Evolutionary conservation across 208 protist species (phyloP).

Genomic region (Trypanosoma congolense): DNA sequence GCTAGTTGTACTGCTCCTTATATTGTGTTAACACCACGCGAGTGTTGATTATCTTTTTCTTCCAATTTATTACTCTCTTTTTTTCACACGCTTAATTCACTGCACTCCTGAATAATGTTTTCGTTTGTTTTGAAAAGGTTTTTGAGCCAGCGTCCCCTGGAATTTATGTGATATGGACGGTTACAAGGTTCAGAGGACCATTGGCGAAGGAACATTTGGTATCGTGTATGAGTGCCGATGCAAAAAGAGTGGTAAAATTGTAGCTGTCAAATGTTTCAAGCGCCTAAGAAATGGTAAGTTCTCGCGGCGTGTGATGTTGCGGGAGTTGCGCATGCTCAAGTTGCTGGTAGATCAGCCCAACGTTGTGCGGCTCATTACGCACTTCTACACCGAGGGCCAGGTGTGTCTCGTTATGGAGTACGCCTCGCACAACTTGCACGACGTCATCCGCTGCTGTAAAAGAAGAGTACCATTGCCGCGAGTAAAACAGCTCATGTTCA

Average conservation of each 20-base stretch:
- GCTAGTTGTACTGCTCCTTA: constrained; percentile 5
- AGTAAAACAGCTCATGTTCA: constrained; percentile 78
- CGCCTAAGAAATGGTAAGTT: constrained; percentile 82
- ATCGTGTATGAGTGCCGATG: constrained; percentile 90
- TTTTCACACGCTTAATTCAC: too few species aligned
- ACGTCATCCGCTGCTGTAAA: constrained; percentile 67
- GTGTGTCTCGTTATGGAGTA: constrained; percentile 96
- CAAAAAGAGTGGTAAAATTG: constrained; percentile 65
- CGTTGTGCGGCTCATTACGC: constrained; percentile 88
- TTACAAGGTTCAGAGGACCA: constrained; percentile 63
- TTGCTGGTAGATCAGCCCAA: constrained; percentile 84
- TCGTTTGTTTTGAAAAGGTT: neutral
- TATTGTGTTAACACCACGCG: constrained; percentile 1
- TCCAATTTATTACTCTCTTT: too few species aligned
- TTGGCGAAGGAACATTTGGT: constrained; percentile 94
- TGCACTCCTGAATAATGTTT: too few species aligned
- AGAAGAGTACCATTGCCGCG: constrained; percentile 43
- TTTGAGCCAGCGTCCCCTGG: neutral
- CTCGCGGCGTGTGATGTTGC: constrained; percentile 83
- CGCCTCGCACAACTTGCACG: constrained; percentile 82
- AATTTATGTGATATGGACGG: constrained; percentile 41
- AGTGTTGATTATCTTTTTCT: too few species aligned
- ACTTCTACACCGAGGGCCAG: constrained; percentile 77
- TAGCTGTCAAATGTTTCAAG: constrained; percentile 96
- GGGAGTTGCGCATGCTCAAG: constrained; percentile 90